Base-by-base conservation (phyloP, 345 rosid species). In the Lepidium sativum region DNA sequence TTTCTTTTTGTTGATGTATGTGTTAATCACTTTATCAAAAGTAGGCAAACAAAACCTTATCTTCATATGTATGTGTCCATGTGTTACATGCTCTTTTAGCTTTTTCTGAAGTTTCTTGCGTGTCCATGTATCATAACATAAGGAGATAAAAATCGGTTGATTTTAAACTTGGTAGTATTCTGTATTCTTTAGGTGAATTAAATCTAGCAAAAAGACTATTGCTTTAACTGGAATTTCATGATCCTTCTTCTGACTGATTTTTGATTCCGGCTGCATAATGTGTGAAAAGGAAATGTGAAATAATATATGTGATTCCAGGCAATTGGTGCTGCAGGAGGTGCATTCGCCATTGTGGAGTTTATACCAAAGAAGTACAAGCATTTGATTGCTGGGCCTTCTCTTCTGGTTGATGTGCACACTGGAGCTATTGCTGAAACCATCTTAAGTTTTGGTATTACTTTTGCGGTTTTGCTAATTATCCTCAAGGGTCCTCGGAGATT, bases 391-490 rank as follows among this genome's bases (percentile, higher is more conserved):
- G 99, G 96, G 0, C 99, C 99, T 45, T 66, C 86, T 8, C 77
- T 95, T 76, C 80, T 80, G 74, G 98, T 91, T 55, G 98, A 91
- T 68, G 77, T 78, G 64, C 95, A 86, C 49, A 88, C 96, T 1
- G 99, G 98, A 67, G 99, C 98, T 14, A 77, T 91, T 69, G 97
- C 91, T 2, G 99, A 95, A 78, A 91, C 94, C 6, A 55, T 87
- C 43, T 72, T 95, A 74, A 95, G 95, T 42, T 91, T 95, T 60
- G 15, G 82, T 33, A 91, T 95, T 57, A 91, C 76, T 55, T 91
- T 95, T 51, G 75, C 75, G 14, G 96, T 88, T 59, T 84, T 95
- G 56, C 56, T 81, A 6, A 85, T 95, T 38, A 59, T 91, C 50
- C 80, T 95, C 38, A 85, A 39, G 67, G 99, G 98, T 70, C 97